These are phyloP conservation scores for Venturia asperata DNA, from an alignment of 2,329 filamentous ascomycete genomes.

Conservation along the genomic window DNA sequence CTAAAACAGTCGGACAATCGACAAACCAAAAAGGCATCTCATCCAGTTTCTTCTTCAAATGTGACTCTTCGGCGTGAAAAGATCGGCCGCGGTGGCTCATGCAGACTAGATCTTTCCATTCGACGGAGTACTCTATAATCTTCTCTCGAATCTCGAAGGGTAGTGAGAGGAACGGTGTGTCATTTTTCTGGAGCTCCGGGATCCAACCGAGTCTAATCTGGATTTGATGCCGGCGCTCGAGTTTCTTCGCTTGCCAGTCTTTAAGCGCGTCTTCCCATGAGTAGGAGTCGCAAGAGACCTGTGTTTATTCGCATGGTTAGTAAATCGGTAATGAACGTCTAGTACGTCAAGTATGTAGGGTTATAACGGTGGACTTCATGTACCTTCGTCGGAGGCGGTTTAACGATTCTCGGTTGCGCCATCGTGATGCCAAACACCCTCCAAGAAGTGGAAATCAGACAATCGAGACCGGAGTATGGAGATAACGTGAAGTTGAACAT, in stretches of 20 bases:
- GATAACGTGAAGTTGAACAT: neutral
- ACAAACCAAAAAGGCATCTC: conserved; percentile 12
- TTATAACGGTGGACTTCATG: neutral
- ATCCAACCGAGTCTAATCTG: neutral
- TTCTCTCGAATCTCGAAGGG: neutral
- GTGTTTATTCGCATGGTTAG: too few relatives aligned
- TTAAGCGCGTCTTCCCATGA: neutral
- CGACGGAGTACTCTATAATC: neutral
- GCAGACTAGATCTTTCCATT: conserved; percentile 5
- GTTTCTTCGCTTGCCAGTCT: neutral
- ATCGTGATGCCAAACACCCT: neutral
- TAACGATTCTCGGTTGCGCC: neutral
- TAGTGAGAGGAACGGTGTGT: neutral
- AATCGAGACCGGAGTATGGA: neutral
- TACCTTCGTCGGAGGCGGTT: neutral
- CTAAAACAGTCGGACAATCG: neutral
- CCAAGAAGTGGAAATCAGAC: neutral
- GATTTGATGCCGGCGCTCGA: neutral
- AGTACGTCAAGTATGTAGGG: neutral
- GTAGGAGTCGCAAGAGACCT: conserved; percentile 8
- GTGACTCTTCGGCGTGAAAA: neutral
- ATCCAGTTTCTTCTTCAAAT: neutral
- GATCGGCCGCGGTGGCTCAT: neutral
- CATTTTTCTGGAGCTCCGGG: neutral
- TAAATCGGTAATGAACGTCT: too few relatives aligned